Evolutionary conservation across 495 filamentous ascomycete species (phyloP), one percentile per base, ranked within the genome.

Genomic region (Xylaria grammica): DNA sequence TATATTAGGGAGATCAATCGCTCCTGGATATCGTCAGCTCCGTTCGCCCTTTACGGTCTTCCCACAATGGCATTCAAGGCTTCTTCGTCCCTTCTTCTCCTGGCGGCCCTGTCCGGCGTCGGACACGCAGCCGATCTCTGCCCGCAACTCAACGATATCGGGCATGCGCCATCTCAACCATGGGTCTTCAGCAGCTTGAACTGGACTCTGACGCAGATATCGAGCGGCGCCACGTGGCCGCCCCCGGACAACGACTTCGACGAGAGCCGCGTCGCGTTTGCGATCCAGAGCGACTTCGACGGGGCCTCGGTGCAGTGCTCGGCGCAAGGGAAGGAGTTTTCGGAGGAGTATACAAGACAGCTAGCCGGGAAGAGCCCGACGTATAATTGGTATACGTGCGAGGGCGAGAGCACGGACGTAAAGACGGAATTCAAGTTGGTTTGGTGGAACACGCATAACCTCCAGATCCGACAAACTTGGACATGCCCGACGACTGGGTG

Each of bases 401-500:
- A 60, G 20, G 29, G 40, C 13, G 11, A 20, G 3, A 59, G 56
- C 9, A 1, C 4, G 1, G 56, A 46, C 22, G 56, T 60, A 26
- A 60, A 48, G 56, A 60, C 56, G 3, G 40, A 60, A 42, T 60
- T 60, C 19, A 49, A 29, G 56, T 19, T 60, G 40, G 56, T 60
- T 4, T 60, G 56, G 56, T 60, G 56, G 56, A 60, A 60, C 42
- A 15, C 56, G 6, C 56, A 60, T n/a, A 7, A 24, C 29, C 4
- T 60, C 22, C 27, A 60, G 4, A 24, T 60, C 11, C n/a, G 44
- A 26, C 56, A 60, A 22, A 48, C 40, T 4, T 60, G 56, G 56
- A 36, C 44, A 48, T 60, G 56, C 48, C 56, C 56, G 1, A 19
- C 24, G 27, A 60, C 56, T 7, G 44, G 44, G 56, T 60, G 30